A percentile compares a stretch with the other conserved stretches of the same genome.
Conservation (phyloP, 106 monocot species). For the Alisma plantagoaquatica region DNA sequence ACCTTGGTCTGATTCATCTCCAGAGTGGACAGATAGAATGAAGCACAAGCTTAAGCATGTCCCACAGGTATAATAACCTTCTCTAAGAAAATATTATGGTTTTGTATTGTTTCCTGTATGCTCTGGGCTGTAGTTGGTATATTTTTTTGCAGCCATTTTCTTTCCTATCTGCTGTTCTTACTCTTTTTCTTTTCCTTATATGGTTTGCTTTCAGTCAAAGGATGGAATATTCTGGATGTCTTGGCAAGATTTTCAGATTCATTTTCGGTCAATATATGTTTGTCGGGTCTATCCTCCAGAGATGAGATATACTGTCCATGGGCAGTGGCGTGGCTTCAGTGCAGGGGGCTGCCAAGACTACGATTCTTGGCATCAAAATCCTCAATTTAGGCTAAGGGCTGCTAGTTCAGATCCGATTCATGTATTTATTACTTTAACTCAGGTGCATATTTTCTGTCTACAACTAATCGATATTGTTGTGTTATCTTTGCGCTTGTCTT, state of each 20-base stretch:
- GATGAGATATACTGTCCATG: conserved; percentile 87
- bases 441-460: conserved; percentile 30
- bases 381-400: conserved; percentile 71
- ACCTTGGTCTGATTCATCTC: conserved; percentile 94
- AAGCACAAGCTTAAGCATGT: conserved; percentile 95
- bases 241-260: conserved; percentile 99
- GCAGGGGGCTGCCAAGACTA: conserved; percentile 99
- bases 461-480: not conserved
- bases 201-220: conserved; percentile 69
- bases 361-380: conserved; percentile 99
- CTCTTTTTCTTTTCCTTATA: no score
- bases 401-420: conserved; percentile 78
- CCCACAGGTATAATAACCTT: conserved; percentile 62
- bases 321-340: conserved; percentile 95
- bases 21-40: conserved; percentile 96
- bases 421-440: conserved; percentile 94
- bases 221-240: conserved; percentile 99
- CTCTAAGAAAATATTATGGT: no score
- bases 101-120: no score
- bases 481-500: not conserved
- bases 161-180: no score
- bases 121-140: no score
- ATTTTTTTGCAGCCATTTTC: no score
- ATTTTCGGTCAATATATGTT: conserved; percentile 94
- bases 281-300: conserved; percentile 95